Evolutionary conservation across 169 alveolate species (phyloP).

Genomic region (Eimeria mitis): DNA sequence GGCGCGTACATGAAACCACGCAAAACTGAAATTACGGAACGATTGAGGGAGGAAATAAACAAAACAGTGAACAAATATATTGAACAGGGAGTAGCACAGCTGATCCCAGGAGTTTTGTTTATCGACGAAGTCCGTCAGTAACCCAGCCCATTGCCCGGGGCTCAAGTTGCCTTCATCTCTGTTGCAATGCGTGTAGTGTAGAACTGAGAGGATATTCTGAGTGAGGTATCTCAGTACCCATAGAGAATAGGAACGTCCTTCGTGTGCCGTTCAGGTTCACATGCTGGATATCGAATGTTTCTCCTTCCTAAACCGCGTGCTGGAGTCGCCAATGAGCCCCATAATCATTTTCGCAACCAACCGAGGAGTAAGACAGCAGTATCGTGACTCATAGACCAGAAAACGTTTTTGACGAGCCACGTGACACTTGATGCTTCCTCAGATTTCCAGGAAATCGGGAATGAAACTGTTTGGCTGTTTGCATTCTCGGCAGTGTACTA

Average conservation of each 20-base stretch:
- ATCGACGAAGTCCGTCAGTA: conserved; percentile 98
- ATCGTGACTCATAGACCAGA: not conserved
- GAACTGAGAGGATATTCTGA: not conserved
- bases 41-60: conserved; percentile 98
- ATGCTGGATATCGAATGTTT: conserved; percentile 99
- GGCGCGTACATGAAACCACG: conserved; percentile 98
- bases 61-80: conserved; percentile 98
- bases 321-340: conserved; percentile 99
- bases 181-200: not conserved
- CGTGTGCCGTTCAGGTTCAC: conserved; percentile 88
- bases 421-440: not conserved
- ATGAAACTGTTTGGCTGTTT: not conserved
- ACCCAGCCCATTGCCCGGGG: not conserved
- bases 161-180: not conserved
- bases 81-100: conserved; percentile 98
- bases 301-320: conserved; percentile 98
- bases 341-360: conserved; percentile 99
- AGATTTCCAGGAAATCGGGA: not conserved
- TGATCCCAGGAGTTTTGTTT: conserved; percentile 99
- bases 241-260: no score
- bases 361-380: conserved; percentile 94
- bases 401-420: not conserved
- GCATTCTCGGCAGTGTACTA: not conserved
- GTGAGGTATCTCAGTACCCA: no score
- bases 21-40: conserved; percentile 99